A percentile compares a stretch with the other conserved stretches of the same genome.
Conservation (phyloP, 129 eudicot species). For the Helichrysum umbraculigerum region DNA sequence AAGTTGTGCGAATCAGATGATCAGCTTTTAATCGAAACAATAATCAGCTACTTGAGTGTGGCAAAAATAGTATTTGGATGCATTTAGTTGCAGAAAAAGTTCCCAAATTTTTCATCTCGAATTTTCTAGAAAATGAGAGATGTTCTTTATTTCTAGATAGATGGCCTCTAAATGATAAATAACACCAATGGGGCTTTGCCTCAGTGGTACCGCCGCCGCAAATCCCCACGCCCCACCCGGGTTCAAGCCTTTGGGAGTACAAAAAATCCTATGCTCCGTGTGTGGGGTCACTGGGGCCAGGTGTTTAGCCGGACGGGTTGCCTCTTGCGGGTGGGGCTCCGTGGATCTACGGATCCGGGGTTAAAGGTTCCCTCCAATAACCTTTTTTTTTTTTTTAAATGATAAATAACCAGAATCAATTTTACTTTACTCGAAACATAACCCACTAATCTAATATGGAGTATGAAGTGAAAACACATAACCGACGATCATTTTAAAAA, state of each 20-base stretch:
- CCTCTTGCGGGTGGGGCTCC: too few species aligned
- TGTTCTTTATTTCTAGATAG: too few species aligned
- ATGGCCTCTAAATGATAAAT: neutral
- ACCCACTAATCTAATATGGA: neutral
- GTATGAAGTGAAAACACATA: neutral
- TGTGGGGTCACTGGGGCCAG: too few species aligned
- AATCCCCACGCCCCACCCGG: too few species aligned
- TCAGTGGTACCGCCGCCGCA: too few species aligned
- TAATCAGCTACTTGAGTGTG: neutral
- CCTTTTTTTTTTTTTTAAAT: neutral
- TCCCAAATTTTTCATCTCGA: neutral
- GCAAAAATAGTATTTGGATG: neutral
- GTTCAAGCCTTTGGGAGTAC: too few species aligned
- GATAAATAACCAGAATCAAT: neutral
- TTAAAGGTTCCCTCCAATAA: too few species aligned
- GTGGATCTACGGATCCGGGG: too few species aligned
- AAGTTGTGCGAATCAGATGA: neutral
- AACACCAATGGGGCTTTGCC: too few species aligned
- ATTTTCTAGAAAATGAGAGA: neutral
- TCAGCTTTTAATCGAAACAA: too few species aligned
- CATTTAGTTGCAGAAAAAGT: neutral
- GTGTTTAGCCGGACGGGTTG: too few species aligned
- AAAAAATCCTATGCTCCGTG: too few species aligned
- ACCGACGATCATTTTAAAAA: neutral
- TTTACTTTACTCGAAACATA: neutral